phyloP scores from a whole-genome alignment of 805 yeast genomes.

The Metschnikowia similis region DNA sequence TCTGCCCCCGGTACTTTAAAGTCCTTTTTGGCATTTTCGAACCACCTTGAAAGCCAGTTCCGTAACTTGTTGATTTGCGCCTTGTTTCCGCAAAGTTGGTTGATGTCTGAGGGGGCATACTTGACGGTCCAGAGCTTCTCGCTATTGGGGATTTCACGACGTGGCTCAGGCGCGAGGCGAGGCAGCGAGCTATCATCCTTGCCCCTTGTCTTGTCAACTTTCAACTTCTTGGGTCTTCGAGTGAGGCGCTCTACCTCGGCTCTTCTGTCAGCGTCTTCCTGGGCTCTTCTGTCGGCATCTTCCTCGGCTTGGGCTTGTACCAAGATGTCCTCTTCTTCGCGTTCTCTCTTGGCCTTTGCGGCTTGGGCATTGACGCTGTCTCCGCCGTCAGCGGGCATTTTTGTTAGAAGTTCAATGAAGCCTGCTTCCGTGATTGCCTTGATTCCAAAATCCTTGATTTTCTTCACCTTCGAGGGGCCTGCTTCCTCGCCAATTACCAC shows the following conservation, averaged over 20 bases:
- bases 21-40: conserved; percentile 46
- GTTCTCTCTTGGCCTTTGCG: conserved; percentile 64
- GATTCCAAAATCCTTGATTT: conserved; percentile 65
- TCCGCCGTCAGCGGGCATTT: conserved; percentile 93
- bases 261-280: conserved; percentile 40
- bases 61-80: conserved; percentile 61
- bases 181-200: not conserved
- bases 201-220: not conserved
- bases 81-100: conserved; percentile 82
- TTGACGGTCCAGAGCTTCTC: conserved; percentile 88
- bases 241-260: conserved; percentile 32
- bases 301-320: conserved; percentile 40
- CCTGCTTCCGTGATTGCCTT: conserved; percentile 89
- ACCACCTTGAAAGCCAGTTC: conserved; percentile 80
- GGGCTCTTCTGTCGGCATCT: conserved; percentile 40
- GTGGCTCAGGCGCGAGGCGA: conserved; percentile 13
- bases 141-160: conserved; percentile 40
- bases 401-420: conserved; percentile 62
- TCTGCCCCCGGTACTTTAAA: conserved; percentile 58
- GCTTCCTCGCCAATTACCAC: conserved; percentile 95
- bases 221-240: not conserved
- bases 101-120: conserved; percentile 76
- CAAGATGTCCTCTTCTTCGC: conserved; percentile 56
- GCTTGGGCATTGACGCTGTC: conserved; percentile 71
- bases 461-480: conserved; percentile 89